A percentile compares a stretch with the other conserved stretches of the same genome.
These are phyloP conservation scores for Cladosporium colombiae DNA, from an alignment of 2,329 filamentous ascomycete genomes.

Conservation along the genomic window DNA sequence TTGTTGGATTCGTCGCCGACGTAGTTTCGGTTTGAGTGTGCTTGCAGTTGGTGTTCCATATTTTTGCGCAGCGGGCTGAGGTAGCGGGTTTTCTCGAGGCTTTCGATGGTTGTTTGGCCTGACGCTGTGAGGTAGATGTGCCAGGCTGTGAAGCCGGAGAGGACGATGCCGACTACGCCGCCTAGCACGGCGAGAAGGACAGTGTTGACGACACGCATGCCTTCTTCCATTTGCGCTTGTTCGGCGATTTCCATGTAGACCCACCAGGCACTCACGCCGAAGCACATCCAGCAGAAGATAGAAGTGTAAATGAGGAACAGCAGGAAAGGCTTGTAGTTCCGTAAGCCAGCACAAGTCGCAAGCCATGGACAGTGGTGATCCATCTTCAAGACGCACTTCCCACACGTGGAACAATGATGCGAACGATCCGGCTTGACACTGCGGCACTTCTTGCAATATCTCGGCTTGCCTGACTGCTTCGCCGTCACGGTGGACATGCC, in stretches of 20 bases:
- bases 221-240: constrained; percentile 66
- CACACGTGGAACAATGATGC: constrained; percentile 95
- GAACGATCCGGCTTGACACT: constrained; percentile 90
- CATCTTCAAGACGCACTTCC: constrained; percentile 96
- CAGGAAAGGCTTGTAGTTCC: constrained; percentile 94
- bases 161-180: constrained; percentile 86
- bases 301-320: constrained; percentile 89
- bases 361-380: constrained; percentile 99
- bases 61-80: constrained; percentile 74
- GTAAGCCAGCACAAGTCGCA: constrained; percentile 88
- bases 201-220: constrained; percentile 81
- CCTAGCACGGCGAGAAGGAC: constrained; percentile 83
- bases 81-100: constrained; percentile 92
- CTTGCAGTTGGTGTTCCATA: constrained; percentile 43
- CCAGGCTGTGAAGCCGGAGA: constrained; percentile 88
- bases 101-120: constrained; percentile 93
- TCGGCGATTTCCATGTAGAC: constrained; percentile 79
- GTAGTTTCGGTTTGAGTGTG: constrained; percentile 34
- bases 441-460: constrained; percentile 98
- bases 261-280: constrained; percentile 76
- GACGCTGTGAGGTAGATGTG: constrained; percentile 78
- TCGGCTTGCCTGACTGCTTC: constrained; percentile 80
- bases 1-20: constrained; percentile 41
- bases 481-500: constrained; percentile 75
- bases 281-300: constrained; percentile 79